Evolutionary conservation across 306 rosid species (phyloP).

Genomic region (Corylus heterophylla): DNA sequence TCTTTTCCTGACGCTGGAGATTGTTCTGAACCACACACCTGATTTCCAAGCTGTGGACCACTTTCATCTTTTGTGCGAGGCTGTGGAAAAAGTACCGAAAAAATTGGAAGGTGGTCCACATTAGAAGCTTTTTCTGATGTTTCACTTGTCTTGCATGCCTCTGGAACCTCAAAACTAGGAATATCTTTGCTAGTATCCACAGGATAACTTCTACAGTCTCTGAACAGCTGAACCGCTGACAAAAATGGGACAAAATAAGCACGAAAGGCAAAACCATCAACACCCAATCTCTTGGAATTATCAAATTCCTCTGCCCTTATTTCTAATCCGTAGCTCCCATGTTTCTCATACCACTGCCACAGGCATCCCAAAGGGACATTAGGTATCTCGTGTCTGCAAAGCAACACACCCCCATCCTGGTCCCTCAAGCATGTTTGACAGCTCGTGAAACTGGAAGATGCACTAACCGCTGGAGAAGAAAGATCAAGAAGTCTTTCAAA

Average conservation of each 20-base stretch:
- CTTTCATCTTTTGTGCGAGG: conserved; percentile 32
- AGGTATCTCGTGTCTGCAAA: conserved; percentile 61
- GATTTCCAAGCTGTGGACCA: conserved; percentile 24
- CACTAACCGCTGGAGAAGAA: conserved; percentile 63
- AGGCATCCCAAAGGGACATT: conserved; percentile 56
- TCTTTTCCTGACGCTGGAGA: conserved; percentile 30
- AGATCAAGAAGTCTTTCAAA: conserved; percentile 66
- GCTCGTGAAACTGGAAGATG: conserved; percentile 29
- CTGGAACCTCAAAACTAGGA: conserved; percentile 33
- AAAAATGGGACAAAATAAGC: conserved; percentile 87
- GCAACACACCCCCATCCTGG: conserved; percentile 33
- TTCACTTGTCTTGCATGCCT: conserved; percentile 25
- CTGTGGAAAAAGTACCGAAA: conserved; percentile 47
- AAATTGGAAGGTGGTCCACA: conserved; percentile 39
- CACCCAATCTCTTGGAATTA: conserved; percentile 42
- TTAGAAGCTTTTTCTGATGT: conserved; percentile 37
- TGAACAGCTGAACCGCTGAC: conserved; percentile 84
- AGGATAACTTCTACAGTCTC: conserved; percentile 24
- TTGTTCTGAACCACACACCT: conserved; percentile 26
- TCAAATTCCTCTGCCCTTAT: conserved; percentile 56
- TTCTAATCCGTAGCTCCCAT: conserved; percentile 83
- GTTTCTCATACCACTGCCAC: conserved; percentile 91
- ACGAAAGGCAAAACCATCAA: conserved; percentile 42
- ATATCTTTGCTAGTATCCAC: conserved; percentile 13
- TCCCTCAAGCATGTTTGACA: conserved; percentile 43